Evolutionary conservation across 495 filamentous ascomycete genomes (phyloP), one percentile per base, ranked within the genome.

Genomic region (Talaromyces proteolyticus): DNA sequence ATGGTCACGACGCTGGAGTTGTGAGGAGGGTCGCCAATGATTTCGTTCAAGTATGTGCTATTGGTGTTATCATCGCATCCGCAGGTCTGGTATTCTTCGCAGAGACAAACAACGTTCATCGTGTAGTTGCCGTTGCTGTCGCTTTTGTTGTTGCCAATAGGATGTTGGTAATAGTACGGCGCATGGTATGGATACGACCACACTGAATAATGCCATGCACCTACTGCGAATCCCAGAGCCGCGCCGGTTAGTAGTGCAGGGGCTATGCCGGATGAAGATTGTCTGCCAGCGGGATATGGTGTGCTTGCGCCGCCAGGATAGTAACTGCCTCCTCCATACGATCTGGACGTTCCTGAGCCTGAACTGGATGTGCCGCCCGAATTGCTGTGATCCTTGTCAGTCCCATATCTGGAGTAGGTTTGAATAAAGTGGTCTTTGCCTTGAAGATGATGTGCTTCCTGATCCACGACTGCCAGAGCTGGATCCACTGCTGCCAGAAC

Each of bases 51-150:
- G 70, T 78, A 85, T 1, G 67, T 81, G 49, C 54, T 56, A 44
- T 84, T 76, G 52, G 70, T 70, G 56, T 89, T 88, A 55, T 86
- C 79, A 57, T 94, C 90, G 67, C 92, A 96, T 23, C 89, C 86
- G 62, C 93, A 98, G 23, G 76, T 81, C 36, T 55, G 57, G 55
- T 87, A 81, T 52, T 80, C 56, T 44, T 84, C 75, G 64, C 93
- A 96, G 43, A 88, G 65, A 60, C 92, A 96, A 10, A 68, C 63
- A 3, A 95, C 82, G 0, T 85, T 82, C 47, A 85, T 70, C 1
- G 83, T 85, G 68, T 89, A 74, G 64, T 91, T 88, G 18, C 55
- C 58, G 44, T 64, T 66, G 10, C 41, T 44, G 40, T 60, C n/a
- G n/a, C n/a, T 63, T 6, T 74, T 75, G 16, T 53, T 19, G 63